Evolutionary conservation across 2,329 filamentous ascomycete genomes (phyloP), one percentile per base, ranked within the genome.

Genomic region (Nigrospora sphaerica): DNA sequence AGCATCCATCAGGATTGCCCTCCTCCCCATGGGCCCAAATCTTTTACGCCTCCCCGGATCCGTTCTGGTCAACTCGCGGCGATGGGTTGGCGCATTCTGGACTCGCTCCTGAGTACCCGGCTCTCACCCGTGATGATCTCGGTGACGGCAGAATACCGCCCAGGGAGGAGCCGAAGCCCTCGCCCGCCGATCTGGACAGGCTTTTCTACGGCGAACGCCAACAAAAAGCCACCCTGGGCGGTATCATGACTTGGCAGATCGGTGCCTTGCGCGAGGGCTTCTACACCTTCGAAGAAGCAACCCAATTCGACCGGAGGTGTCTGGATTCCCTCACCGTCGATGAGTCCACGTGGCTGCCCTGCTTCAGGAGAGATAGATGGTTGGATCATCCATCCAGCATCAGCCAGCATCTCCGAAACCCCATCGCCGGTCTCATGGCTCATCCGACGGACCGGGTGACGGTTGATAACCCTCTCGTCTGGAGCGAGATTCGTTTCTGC

Each of bases 381-480:
- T 39, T 47, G 28, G 48, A 49, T 39, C 19, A 28, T 28, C 23
- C 23, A 28, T 7, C 23, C 23, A 28, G 23, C 2, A 10, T 28
- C 23, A 10, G 23, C 23, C 4, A 28, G 23, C 23, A 28, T 9
- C 23, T 28, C 23, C 6, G 23, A 10, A 28, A 28, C 23, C 23
- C 23, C 23, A 28, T 28, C 23, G 10, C 23, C 23, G 23, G 23
- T 28, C 23, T 28, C 23, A 10, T 2, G 14, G 19, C 36, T n/a
- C 48, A 45, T 13, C 5, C 32, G 9, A 32, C 32, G 31, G 11
- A 39, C 12, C 47, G 48, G 48, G 45, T 45, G 48, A 47, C 48
- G 1, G 48, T 47, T 12, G 48, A 49, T 34, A 49, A 49, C 23
- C 32, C 31, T 5, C 17, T 33, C 23, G 45, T 49, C 14, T 49